A percentile compares a stretch with the other conserved stretches of the same genome.
phyloP scores from a whole-genome alignment of 2,329 filamentous ascomycete genomes.

The Claviceps monticola region DNA sequence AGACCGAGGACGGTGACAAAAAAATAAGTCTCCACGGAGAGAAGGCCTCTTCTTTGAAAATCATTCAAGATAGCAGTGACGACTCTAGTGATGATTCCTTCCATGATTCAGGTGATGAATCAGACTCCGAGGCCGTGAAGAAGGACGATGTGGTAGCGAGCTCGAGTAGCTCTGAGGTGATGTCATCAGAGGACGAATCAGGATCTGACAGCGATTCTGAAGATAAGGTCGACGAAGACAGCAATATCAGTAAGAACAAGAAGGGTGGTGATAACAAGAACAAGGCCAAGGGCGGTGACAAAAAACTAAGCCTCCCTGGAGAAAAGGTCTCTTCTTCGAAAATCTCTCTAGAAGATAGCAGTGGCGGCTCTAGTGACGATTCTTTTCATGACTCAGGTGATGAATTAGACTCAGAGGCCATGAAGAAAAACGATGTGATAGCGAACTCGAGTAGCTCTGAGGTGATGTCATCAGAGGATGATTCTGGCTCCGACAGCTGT shows the following conservation, averaged over 20 bases:
- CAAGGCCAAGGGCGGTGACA: background rate
- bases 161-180: slow-evolving; percentile 7
- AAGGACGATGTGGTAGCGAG: background rate
- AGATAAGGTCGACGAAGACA: background rate
- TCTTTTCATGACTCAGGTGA: too few relatives aligned
- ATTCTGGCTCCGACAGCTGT: background rate
- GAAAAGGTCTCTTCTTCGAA: background rate
- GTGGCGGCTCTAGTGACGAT: slow-evolving; percentile 9
- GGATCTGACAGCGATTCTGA: background rate
- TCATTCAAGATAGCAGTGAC: slow-evolving; percentile 3
- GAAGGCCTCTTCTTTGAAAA: background rate
- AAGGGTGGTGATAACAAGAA: too few relatives aligned
- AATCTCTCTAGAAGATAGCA: background rate
- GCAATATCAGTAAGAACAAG: background rate
- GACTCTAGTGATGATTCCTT: slow-evolving; percentile 7
- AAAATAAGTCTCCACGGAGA: background rate
- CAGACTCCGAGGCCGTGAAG: too few relatives aligned
- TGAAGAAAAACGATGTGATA: background rate
- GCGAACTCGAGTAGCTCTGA: slow-evolving; percentile 6
- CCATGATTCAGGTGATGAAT: too few relatives aligned
- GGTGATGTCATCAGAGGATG: slow-evolving; percentile 3
- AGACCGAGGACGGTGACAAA: background rate
- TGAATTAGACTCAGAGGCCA: too few relatives aligned
- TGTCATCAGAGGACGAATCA: slow-evolving; percentile 1
- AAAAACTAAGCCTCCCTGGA: background rate